phyloP scores from a whole-genome alignment of 139 green algal genomes.

The Zygnema cylindricum region DNA sequence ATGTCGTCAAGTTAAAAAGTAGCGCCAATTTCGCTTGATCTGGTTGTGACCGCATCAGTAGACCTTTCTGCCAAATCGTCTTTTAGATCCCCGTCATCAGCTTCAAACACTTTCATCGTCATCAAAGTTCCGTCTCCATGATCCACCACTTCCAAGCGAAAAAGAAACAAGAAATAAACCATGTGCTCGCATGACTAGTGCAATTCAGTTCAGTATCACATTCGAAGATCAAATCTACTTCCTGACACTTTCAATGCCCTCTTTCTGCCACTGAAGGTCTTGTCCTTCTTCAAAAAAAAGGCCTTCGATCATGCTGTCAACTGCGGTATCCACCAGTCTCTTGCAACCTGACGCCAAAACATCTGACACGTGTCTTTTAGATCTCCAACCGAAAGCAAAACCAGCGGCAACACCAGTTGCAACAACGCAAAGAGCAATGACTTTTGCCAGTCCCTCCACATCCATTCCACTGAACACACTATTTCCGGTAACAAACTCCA shows the following conservation, averaged over 20 bases:
- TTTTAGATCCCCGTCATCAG: too few relatives aligned
- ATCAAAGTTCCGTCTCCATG: too few relatives aligned
- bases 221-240: too few relatives aligned
- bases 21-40: too few relatives aligned
- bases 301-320: conserved; percentile 7
- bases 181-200: too few relatives aligned
- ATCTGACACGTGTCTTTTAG: conserved; percentile 1
- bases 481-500: conserved; percentile 15
- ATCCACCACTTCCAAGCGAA: too few relatives aligned
- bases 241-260: background rate
- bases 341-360: background rate
- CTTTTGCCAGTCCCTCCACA: background rate
- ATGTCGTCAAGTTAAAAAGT: too few relatives aligned
- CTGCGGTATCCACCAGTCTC: background rate
- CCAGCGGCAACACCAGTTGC: background rate
- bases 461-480: conserved; percentile 8
- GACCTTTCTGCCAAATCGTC: too few relatives aligned
- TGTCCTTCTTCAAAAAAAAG: conserved; percentile 2
- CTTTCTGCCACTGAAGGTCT: background rate
- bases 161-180: too few relatives aligned
- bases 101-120: too few relatives aligned
- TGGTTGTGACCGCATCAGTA: too few relatives aligned
- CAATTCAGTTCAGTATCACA: too few relatives aligned
- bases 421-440: background rate
- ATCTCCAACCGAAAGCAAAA: conserved; percentile 17